phyloP scores from a whole-genome alignment of 225 moss, liverwort and hornwort genomes.

The Sphagnum tenellum region DNA sequence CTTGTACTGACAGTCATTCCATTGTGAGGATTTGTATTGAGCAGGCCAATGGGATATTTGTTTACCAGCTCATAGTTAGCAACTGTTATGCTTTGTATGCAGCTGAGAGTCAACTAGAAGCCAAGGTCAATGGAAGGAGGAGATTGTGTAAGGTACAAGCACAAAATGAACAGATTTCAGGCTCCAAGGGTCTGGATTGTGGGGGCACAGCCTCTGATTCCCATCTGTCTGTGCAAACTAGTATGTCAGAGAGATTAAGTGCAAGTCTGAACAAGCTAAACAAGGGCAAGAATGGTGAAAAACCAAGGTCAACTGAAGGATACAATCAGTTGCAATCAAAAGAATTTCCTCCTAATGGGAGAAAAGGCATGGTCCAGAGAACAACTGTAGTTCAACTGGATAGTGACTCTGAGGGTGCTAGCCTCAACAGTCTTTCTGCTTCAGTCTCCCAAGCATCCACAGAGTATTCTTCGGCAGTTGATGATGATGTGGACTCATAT shows the following conservation, averaged over 20 bases:
- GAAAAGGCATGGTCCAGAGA: constrained; percentile 28
- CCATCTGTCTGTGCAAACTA: constrained; percentile 3
- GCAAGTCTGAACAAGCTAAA: constrained; percentile 30
- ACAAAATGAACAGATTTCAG: constrained; percentile 1
- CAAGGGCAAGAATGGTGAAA: constrained; percentile 12
- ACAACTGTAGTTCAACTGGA: constrained; percentile 22
- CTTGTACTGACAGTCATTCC: no score
- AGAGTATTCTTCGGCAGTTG: constrained; percentile 44
- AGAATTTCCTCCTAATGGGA: constrained; percentile 25
- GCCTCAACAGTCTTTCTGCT: constrained; percentile 18
- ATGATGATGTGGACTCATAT: constrained; percentile 47
- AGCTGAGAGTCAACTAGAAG: not conserved
- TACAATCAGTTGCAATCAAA: constrained; percentile 8
- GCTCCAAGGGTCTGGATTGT: constrained; percentile 1
- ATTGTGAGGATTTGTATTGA: no score
- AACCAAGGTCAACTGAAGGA: constrained; percentile 5
- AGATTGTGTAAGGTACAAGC: constrained; percentile 15
- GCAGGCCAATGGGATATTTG: no score
- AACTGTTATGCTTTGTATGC: no score
- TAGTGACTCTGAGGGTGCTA: constrained; percentile 35
- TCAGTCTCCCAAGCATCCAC: constrained; percentile 19
- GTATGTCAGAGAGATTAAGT: constrained; percentile 21
- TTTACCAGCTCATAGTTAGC: no score
- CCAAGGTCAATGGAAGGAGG: constrained; percentile 7
- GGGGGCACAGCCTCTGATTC: constrained; percentile 4